Evolutionary conservation across 2,329 filamentous ascomycete species (phyloP).

Genomic region (Colletotrichum sp.): DNA sequence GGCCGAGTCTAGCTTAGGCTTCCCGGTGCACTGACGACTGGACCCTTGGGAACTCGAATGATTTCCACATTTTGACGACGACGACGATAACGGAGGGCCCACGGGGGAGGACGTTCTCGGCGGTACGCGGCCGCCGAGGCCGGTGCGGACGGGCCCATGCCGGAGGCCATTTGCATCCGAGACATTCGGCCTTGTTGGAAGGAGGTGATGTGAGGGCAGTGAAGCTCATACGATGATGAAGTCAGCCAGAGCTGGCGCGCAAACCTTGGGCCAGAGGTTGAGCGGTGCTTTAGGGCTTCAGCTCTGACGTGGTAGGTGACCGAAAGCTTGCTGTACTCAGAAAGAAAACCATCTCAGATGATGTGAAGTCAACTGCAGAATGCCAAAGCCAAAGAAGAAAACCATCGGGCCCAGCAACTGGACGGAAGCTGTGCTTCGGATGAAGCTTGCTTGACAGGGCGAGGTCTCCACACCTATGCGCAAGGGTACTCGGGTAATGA

Average conservation of each 20-base stretch:
- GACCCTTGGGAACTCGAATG: not conserved
- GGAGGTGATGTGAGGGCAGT: not conserved
- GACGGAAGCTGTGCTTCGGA: not conserved
- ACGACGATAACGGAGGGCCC: not conserved
- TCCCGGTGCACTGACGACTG: not conserved
- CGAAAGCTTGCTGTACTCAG: not conserved
- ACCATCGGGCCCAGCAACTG: not conserved
- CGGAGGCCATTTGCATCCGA: not conserved
- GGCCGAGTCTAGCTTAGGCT: not conserved
- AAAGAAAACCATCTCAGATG: not conserved
- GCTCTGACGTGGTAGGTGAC: not conserved
- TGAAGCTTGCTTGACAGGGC: not conserved
- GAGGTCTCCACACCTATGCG: not conserved
- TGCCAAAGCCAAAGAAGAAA: not conserved
- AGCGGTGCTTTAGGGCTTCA: not conserved
- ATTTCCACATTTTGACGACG: not conserved
- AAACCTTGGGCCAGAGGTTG: not conserved
- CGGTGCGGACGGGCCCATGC: not conserved
- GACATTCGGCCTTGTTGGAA: not conserved
- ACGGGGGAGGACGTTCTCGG: not conserved
- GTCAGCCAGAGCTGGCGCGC: not conserved
- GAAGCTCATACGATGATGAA: not conserved
- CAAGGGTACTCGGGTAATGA: rapidly evolving
- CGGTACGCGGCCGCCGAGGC: constrained; percentile 1
- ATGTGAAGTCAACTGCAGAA: not conserved